A percentile compares a stretch with the other conserved stretches of the same genome.
Evolutionary conservation across 2,329 filamentous ascomycete genomes (phyloP).

Genomic region (Paraconiothyrium brasiliense): DNA sequence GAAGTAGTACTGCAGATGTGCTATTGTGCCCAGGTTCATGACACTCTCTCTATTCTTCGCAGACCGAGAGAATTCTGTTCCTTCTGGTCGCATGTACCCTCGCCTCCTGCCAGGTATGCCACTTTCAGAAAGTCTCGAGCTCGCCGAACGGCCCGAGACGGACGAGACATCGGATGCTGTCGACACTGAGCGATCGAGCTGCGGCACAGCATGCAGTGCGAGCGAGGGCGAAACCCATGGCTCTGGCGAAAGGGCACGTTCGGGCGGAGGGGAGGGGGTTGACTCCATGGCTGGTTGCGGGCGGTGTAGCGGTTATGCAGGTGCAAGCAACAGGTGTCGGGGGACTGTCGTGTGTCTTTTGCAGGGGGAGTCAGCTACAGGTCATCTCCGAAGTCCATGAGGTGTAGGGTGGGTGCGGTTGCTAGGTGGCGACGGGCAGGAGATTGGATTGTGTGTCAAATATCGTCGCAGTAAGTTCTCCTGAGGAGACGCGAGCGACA

Average conservation of each 20-base stretch:
- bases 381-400: conserved; percentile 14
- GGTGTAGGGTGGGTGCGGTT: conserved; percentile 21
- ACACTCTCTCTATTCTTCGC: conserved; percentile 92
- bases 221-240: conserved; percentile 70
- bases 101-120: conserved; percentile 65
- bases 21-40: conserved; percentile 94
- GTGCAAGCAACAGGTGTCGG: conserved; percentile 4
- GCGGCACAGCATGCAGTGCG: conserved; percentile 67
- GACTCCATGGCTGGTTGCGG: conserved; percentile 36
- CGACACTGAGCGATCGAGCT: conserved; percentile 71
- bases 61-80: conserved; percentile 88
- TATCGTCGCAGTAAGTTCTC: conserved; percentile 22
- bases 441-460: conserved; percentile 37
- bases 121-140: conserved; percentile 60
- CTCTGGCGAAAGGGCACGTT: conserved; percentile 65
- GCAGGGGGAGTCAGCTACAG: conserved; percentile 8
- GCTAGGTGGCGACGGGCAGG: conserved; percentile 32
- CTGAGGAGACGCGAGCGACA: conserved; percentile 24
- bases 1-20: conserved; percentile 98
- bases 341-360: conserved; percentile 4
- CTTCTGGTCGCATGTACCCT: conserved; percentile 88
- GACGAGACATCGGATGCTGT: conserved; percentile 65
- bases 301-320: conserved; percentile 7
- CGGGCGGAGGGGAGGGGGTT: conserved; percentile 54
- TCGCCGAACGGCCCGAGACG: conserved; percentile 71